These are phyloP conservation scores for Leccinellum rugosiceps DNA, from an alignment of 768 basidiomycete genomes.

Conservation along the genomic window DNA sequence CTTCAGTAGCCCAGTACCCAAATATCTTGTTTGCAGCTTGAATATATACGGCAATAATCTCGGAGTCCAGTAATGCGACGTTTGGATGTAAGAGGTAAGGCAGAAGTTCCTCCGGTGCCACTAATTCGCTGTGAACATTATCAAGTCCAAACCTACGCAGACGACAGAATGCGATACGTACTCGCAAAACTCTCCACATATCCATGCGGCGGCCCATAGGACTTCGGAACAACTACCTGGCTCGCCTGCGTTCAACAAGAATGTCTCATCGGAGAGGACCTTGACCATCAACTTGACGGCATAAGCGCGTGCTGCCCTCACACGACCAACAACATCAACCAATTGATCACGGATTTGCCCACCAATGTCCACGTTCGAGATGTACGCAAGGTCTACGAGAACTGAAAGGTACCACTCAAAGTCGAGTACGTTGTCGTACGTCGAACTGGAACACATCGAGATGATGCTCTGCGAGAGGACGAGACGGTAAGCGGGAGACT, in stretches of 20 bases:
- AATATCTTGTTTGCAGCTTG: slow-evolving; percentile 86
- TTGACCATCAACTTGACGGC: slow-evolving; percentile 84
- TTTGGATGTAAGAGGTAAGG: slow-evolving; percentile 64
- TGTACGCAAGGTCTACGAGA: slow-evolving; percentile 85
- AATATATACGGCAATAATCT: slow-evolving; percentile 75
- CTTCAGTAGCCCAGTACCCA: slow-evolving; percentile 75
- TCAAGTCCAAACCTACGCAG: background rate
- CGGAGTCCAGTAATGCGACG: slow-evolving; percentile 53
- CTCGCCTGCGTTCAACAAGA: slow-evolving; percentile 64
- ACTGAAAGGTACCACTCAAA: slow-evolving; percentile 99
- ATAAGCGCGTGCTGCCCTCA: slow-evolving; percentile 68
- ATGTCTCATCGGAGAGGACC: slow-evolving; percentile 72
- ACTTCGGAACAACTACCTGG: slow-evolving; percentile 79
- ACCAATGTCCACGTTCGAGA: slow-evolving; percentile 80
- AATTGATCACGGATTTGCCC: slow-evolving; percentile 76
- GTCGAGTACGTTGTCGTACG: slow-evolving; percentile 84
- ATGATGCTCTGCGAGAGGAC: slow-evolving; percentile 79
- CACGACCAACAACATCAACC: slow-evolving; percentile 83
- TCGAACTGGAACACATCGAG: slow-evolving; percentile 78
- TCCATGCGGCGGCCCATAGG: slow-evolving; percentile 93
- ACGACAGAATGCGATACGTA: slow-evolving; percentile 36
- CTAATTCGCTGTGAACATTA: slow-evolving; percentile 56
- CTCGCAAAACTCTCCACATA: slow-evolving; percentile 94
- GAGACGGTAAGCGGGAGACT: slow-evolving; percentile 84
- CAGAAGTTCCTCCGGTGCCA: slow-evolving; percentile 71